Evolutionary conservation across 2,329 filamentous ascomycete species (phyloP), one percentile per base, ranked within the genome.

Genomic region (Talaromyces sp.): DNA sequence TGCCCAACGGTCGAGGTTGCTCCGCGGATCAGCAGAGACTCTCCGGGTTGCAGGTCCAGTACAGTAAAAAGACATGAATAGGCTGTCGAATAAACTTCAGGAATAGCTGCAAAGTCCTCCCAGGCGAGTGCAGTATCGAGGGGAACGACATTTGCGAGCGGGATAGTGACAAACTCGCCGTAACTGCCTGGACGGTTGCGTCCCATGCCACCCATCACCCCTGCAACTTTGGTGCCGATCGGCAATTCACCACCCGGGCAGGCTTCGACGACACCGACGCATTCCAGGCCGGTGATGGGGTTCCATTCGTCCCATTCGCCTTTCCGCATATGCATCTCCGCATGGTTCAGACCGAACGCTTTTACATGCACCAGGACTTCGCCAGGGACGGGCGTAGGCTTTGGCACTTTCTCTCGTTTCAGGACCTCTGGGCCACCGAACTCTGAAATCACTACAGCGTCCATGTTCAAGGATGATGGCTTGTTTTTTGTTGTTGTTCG

Each of bases 311-410:
- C 65, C 65, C 65, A 66, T 73, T 75, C 77, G 12, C 78, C 78
- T 46, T 71, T 73, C 23, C 78, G 75, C 77, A 80, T 80, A 66
- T 80, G 76, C 73, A 79, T 78, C 66, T 81, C 78, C 8, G 78
- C 79, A 63, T 80, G 77, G 64, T 80, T 80, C 44, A 80, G 64
- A 2, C 78, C 78, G 58, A 81, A 81, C 8, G 78, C 77, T 63
- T 72, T 69, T 44, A 80, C 71, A 7, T 25, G 48, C 7, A 50
- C 44, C 44, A 46, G 25, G 21, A 46, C 21, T 46, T 46, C 44
- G 7, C 44, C 44, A 46, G 6, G 21, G 44, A 25, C 12, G 12
- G 21, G 44, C 7, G 21, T 46, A 25, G 21, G 44, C 44, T 16
- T 46, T 25, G 21, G 44, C 6, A 46, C 44, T 25, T 21, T 25